Conservation (phyloP, 768 basidiomycete species). For the Ramaria sp. region DNA sequence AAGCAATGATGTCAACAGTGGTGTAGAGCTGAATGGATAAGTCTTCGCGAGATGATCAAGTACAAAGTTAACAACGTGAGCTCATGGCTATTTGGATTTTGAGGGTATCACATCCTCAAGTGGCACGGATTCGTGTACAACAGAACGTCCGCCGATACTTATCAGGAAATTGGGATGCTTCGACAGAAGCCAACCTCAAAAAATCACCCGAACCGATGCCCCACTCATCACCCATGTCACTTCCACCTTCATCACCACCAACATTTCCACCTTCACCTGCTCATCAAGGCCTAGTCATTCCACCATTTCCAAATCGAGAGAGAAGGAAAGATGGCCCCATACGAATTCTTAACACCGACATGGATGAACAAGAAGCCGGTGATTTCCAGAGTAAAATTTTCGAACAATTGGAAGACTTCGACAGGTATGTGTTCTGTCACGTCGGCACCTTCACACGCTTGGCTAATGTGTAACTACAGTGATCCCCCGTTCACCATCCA, state of each 20-base stretch:
- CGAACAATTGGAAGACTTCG: constrained; percentile 61
- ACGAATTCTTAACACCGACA: constrained; percentile 45
- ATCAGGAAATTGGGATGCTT: constrained; percentile 15
- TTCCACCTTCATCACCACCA: constrained; percentile 20
- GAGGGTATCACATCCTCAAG: neutral
- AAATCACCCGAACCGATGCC: neutral
- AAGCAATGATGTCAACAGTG: constrained; percentile 3
- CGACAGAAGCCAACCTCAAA: constrained; percentile 18
- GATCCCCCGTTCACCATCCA: constrained; percentile 84
- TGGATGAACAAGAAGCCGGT: constrained; percentile 52
- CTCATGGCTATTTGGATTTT: constrained; percentile 6
- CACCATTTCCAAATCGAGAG: constrained; percentile 62
- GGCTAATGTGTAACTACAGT: constrained; percentile 17
- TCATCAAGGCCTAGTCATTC: constrained; percentile 54
- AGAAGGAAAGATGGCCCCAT: constrained; percentile 37
- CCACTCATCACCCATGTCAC: constrained; percentile 6
- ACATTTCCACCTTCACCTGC: constrained; percentile 18
- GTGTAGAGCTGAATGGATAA: constrained; percentile 56
- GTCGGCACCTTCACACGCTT: neutral
- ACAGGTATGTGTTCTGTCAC: constrained; percentile 40
- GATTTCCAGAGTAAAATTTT: constrained; percentile 47
- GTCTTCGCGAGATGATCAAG: constrained; percentile 63
- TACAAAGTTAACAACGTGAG: constrained; percentile 55
- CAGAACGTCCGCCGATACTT: constrained; percentile 7
- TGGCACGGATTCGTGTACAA: constrained; percentile 23